A percentile compares a stretch with the other conserved stretches of the same genome.
phyloP scores from a whole-genome alignment of 768 basidiomycete genomes.

The Lentinula aciculospora region DNA sequence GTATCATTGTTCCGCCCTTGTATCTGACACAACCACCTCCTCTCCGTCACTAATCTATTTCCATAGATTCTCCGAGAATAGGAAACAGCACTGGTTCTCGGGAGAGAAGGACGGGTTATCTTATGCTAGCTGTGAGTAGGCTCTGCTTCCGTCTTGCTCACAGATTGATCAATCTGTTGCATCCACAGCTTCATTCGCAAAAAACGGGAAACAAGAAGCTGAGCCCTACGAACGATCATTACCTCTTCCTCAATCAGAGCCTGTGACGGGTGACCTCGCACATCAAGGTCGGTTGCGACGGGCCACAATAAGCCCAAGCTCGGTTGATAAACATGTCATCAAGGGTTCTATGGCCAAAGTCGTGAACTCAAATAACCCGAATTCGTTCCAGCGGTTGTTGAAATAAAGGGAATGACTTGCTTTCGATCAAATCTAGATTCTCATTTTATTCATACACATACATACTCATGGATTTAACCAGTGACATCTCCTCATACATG shows the following conservation, averaged over 20 bases:
- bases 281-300: conserved; percentile 36
- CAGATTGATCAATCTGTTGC: not conserved
- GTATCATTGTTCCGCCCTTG: not conserved
- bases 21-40: not conserved
- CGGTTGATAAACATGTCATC: conserved; percentile 44
- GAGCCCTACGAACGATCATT: conserved; percentile 15
- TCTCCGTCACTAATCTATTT: conserved; percentile 2
- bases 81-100: conserved; percentile 59
- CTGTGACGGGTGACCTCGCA: conserved; percentile 27
- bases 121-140: conserved; percentile 41
- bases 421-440: not conserved
- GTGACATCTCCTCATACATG: not conserved
- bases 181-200: not conserved
- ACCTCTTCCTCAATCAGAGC: conserved; percentile 31
- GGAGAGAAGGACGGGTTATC: conserved; percentile 51
- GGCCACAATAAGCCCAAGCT: conserved; percentile 26
- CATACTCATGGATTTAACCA: not conserved
- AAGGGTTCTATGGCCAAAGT: conserved; percentile 54
- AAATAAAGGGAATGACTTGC: not conserved
- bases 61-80: conserved; percentile 53
- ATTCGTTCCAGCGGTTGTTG: conserved; percentile 21
- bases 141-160: conserved; percentile 1
- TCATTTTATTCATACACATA: not conserved
- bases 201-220: conserved; percentile 7
- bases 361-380: conserved; percentile 22